A percentile compares a stretch with the other conserved stretches of the same genome.
phyloP scores from a whole-genome alignment of 139 green algal genomes.

The Chlamydomonas asymmetrica region DNA sequence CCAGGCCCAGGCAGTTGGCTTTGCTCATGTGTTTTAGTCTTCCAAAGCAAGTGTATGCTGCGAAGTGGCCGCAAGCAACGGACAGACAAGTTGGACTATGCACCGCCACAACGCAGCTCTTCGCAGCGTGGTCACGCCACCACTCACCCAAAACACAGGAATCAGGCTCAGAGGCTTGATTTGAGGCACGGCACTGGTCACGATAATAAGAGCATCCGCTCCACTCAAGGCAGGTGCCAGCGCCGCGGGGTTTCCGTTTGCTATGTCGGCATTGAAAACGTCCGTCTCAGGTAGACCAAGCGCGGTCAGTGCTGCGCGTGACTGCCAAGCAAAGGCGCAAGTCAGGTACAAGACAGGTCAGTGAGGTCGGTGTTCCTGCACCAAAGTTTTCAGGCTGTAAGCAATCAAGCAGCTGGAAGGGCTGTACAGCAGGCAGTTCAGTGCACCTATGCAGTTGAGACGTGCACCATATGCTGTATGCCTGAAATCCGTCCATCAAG shows the following conservation, averaged over 20 bases:
- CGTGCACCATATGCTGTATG: too few relatives aligned
- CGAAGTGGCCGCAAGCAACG: too few relatives aligned
- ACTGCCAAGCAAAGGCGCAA: neutral
- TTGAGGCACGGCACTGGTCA: constrained; percentile 48
- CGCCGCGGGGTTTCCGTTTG: neutral
- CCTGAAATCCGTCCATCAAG: neutral
- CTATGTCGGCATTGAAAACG: constrained; percentile 27
- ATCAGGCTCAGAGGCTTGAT: constrained; percentile 20
- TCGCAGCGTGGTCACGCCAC: neutral
- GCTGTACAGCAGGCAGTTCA: too few relatives aligned
- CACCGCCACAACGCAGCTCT: neutral
- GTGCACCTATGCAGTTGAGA: too few relatives aligned
- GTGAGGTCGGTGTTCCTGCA: neutral
- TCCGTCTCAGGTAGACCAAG: constrained; percentile 29
- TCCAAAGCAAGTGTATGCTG: too few relatives aligned
- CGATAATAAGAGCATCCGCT: constrained; percentile 55
- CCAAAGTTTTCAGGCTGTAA: neutral
- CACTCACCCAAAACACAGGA: constrained; percentile 6
- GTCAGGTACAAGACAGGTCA: neutral
- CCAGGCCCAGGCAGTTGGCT: too few relatives aligned
- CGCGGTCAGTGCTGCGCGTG: constrained; percentile 3
- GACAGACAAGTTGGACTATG: too few relatives aligned
- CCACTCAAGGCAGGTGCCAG: constrained; percentile 37
- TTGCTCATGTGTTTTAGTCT: too few relatives aligned
- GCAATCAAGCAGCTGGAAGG: neutral